These are phyloP conservation scores for Suhomyces tanzawaensis DNA, from an alignment of 805 yeast genomes.

Conservation along the genomic window DNA sequence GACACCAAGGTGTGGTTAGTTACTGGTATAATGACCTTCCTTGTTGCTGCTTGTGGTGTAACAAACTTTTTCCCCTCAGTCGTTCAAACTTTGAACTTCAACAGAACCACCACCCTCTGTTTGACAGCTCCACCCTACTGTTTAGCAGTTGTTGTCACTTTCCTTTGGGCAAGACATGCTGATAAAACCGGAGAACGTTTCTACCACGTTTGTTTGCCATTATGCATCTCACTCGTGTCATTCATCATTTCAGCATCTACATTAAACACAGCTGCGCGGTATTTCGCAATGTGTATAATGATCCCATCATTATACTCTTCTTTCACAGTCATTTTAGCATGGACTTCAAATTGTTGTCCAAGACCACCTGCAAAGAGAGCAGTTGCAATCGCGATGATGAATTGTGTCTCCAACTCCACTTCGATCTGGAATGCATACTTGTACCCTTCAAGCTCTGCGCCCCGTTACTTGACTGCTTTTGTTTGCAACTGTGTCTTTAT, in stretches of 20 bases:
- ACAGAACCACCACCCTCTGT: conserved; percentile 48
- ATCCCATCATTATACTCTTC: conserved; percentile 55
- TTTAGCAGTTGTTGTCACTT: conserved; percentile 49
- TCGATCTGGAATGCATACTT: conserved; percentile 56
- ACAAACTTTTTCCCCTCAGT: conserved; percentile 62
- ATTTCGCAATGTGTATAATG: conserved; percentile 59
- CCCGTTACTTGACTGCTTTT: conserved; percentile 48
- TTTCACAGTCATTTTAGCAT: conserved; percentile 50
- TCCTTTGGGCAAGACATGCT: conserved; percentile 54
- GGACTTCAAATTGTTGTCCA: conserved; percentile 56
- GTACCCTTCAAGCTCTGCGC: conserved; percentile 44
- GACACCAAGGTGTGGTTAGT: conserved; percentile 50
- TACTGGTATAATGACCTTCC: conserved; percentile 42
- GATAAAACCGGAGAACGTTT: conserved; percentile 55
- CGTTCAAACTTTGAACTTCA: conserved; percentile 53
- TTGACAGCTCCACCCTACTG: conserved; percentile 61
- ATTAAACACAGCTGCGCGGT: conserved; percentile 54
- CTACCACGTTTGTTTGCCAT: conserved; percentile 47
- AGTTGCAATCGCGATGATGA: conserved; percentile 55
- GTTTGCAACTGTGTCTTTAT: conserved; percentile 49
- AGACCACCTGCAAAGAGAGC: conserved; percentile 62
- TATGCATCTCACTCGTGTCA: conserved; percentile 40
- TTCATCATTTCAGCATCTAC: conserved; percentile 51
- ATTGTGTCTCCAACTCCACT: conserved; percentile 54
- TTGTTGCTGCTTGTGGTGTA: conserved; percentile 60